phyloP scores from a whole-genome alignment of 2,329 filamentous ascomycete species.

The Ceratocystis albifundus region DNA sequence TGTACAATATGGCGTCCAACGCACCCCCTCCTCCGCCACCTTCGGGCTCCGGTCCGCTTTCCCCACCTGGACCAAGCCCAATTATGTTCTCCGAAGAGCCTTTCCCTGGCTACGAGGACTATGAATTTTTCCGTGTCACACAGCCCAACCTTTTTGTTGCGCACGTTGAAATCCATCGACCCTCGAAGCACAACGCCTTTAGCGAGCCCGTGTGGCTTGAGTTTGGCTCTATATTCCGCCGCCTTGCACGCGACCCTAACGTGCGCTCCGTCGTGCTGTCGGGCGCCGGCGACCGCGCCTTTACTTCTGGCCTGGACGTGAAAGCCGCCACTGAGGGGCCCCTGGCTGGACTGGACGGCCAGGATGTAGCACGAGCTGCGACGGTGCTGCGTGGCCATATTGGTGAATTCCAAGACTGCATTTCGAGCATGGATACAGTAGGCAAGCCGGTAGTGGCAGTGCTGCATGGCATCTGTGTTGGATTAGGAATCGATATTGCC shows the following conservation, averaged over 20 bases:
- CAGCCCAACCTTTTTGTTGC: constrained; percentile 61
- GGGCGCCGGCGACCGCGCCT: constrained; percentile 70
- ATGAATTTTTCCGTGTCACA: constrained; percentile 62
- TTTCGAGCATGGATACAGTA: constrained; percentile 68
- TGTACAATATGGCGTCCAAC: constrained; percentile 10
- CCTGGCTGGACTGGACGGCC: constrained; percentile 29
- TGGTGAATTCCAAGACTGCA: constrained; percentile 65
- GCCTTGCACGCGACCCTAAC: constrained; percentile 58
- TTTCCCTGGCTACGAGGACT: constrained; percentile 35
- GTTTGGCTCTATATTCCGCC: constrained; percentile 58
- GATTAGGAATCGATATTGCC: constrained; percentile 64
- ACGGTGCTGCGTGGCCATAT: constrained; percentile 55
- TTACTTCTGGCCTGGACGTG: constrained; percentile 78
- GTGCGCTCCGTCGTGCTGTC: constrained; percentile 70
- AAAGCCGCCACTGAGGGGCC: constrained; percentile 46
- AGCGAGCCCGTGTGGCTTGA: constrained; percentile 77
- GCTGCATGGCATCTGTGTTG: constrained; percentile 66
- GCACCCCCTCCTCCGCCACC: constrained; percentile 10
- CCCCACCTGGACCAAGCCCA: constrained; percentile 24
- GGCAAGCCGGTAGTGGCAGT: constrained; percentile 84
- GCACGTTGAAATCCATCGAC: constrained; percentile 86
- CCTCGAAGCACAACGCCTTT: constrained; percentile 81
- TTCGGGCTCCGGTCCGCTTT: constrained; percentile 1
- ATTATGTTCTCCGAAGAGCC: constrained; percentile 23
- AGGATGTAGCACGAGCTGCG: constrained; percentile 55